These are phyloP conservation scores for Spergularia azorica DNA, from an alignment of 179 eudicot species.

Conservation along the genomic window DNA sequence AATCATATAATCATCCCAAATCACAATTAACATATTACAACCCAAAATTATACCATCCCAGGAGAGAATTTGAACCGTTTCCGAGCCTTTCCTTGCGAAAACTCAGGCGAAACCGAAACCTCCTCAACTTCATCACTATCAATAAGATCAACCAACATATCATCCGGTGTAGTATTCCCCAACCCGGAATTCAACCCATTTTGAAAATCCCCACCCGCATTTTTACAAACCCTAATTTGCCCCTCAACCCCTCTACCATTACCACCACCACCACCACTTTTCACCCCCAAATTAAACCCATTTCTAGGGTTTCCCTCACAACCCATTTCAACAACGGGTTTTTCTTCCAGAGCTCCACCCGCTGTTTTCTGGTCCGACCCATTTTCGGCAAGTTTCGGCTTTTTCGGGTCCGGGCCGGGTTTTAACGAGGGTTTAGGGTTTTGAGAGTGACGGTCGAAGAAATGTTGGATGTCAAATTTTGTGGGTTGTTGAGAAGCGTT, in stretches of 20 bases:
- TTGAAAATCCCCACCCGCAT: too few relatives aligned
- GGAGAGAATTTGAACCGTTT: constrained; percentile 96
- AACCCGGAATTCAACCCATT: constrained; percentile 21
- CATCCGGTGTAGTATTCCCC: constrained; percentile 16
- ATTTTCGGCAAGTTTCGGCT: neutral
- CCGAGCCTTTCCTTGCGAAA: constrained; percentile 42
- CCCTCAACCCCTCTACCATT: neutral
- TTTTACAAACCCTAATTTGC: constrained; percentile 10
- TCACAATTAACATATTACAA: neutral
- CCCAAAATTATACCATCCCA: constrained; percentile 63
- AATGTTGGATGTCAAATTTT: constrained; percentile 89
- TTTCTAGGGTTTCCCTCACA: constrained; percentile 6
- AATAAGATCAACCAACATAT: constrained; percentile 31
- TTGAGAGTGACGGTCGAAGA: constrained; percentile 74
- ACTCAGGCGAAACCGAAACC: constrained; percentile 55
- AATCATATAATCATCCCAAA: neutral
- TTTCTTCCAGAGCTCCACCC: neutral
- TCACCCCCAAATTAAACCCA: neutral
- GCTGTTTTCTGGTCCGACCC: too few relatives aligned
- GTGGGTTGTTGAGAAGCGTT: constrained; percentile 53
- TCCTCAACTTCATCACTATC: constrained; percentile 43
- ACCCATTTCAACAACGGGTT: neutral
- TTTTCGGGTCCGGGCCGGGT: neutral
- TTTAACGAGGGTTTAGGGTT: constrained; percentile 27
- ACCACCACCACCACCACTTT: too few relatives aligned